Evolutionary conservation across 257 asterid genomes (phyloP).

Genomic region (Solanum infundibuliforme): DNA sequence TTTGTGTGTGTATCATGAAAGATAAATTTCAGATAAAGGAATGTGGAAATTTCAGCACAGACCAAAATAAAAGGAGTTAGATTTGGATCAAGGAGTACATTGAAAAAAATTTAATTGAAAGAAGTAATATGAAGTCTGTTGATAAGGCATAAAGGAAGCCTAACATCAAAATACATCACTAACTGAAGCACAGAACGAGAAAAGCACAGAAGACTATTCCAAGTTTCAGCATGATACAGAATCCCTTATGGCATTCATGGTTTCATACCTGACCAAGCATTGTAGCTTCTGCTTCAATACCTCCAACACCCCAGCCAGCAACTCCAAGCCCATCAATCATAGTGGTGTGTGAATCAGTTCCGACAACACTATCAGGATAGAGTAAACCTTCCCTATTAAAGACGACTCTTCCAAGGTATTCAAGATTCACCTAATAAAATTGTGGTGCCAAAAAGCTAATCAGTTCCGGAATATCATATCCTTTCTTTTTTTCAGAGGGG

Average conservation of each 20-base stretch:
- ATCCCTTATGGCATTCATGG: not conserved
- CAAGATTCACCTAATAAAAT: constrained; percentile 70
- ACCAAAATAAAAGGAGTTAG: not conserved
- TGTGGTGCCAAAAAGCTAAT: not conserved
- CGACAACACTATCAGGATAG: constrained; percentile 96
- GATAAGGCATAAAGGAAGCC: not conserved
- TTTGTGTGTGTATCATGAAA: not conserved
- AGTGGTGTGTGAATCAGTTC: constrained; percentile 95
- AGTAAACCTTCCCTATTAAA: constrained; percentile 72
- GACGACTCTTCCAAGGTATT: constrained; percentile 93
- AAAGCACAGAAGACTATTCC: not conserved
- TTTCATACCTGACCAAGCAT: constrained; percentile 93
- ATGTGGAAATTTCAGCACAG: not conserved
- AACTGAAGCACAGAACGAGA: not conserved
- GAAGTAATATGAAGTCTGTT: not conserved
- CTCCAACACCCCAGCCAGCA: constrained; percentile 99
- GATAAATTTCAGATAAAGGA: not conserved
- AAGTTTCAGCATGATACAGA: not conserved
- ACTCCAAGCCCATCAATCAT: constrained; percentile 97
- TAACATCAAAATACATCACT: not conserved
- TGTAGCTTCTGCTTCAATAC: constrained; percentile 97
- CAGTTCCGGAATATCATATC: not conserved
- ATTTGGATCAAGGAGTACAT: not conserved
- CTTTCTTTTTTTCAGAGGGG: not conserved
- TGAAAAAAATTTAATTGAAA: not conserved